Conservation (phyloP, 2,329 filamentous ascomycete genomes). For the Colletotrichum sansevieriae region DNA sequence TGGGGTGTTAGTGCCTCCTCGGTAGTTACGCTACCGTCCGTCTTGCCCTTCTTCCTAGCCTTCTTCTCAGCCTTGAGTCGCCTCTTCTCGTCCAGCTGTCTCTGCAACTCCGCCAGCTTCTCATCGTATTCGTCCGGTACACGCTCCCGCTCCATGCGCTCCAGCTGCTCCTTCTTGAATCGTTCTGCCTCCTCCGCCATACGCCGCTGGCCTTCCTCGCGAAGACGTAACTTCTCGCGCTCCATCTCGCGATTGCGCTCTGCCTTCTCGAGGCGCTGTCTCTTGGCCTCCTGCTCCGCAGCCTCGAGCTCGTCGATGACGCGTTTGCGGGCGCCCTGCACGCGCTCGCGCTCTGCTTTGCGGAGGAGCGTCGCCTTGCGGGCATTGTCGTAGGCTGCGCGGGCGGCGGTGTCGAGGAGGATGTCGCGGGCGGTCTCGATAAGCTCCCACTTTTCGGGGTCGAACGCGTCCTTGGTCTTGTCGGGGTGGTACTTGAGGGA, state of each 20-base stretch:
- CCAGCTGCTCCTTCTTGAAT: constrained; percentile 51
- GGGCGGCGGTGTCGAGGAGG: constrained; percentile 77
- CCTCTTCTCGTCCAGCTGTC: constrained; percentile 53
- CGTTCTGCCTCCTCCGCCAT: constrained; percentile 55
- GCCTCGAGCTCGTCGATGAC: constrained; percentile 91
- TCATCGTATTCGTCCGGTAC: constrained; percentile 49
- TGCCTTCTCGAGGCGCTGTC: constrained; percentile 65
- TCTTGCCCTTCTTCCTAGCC: constrained; percentile 47
- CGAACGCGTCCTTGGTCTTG: constrained; percentile 82
- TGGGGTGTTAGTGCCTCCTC: neutral
- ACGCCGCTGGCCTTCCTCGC: constrained; percentile 51
- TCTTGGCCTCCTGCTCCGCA: constrained; percentile 76
- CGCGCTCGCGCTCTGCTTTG: constrained; percentile 77
- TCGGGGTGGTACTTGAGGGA: constrained; percentile 95
- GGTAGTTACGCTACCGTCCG: neutral
- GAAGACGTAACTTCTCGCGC: constrained; percentile 53
- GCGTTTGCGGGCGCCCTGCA: constrained; percentile 78
- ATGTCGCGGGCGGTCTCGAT: constrained; percentile 90
- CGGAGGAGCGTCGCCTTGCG: constrained; percentile 79
- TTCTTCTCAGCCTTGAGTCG: constrained; percentile 54
- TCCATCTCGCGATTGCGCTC: constrained; percentile 53
- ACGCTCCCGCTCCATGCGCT: constrained; percentile 47
- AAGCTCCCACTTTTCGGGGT: constrained; percentile 85
- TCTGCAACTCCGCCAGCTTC: constrained; percentile 42
- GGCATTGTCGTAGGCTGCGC: constrained; percentile 82